These are phyloP conservation scores for Heteromeles arbutifolia DNA, from an alignment of 306 rosid genomes.

Conservation along the genomic window DNA sequence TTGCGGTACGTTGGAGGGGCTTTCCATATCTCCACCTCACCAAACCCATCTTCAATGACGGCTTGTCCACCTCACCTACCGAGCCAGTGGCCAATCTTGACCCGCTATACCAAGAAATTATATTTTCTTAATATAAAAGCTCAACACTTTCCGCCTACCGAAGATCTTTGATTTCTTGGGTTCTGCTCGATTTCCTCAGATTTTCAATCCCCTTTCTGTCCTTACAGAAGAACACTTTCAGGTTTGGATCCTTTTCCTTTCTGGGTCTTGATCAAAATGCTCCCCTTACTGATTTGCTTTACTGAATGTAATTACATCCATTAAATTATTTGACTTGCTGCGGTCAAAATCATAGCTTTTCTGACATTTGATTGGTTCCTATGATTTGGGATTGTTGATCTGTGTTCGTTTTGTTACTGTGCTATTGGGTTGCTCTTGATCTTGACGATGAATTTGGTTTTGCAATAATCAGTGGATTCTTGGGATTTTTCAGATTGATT, in stretches of 20 bases:
- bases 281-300: neutral
- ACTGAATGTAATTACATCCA: neutral
- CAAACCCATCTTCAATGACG: slow-evolving; percentile 8
- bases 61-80: slow-evolving; percentile 23
- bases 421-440: neutral
- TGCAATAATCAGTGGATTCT: neutral
- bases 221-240: slow-evolving; percentile 17
- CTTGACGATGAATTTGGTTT: neutral
- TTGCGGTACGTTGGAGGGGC: neutral
- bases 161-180: slow-evolving; percentile 19
- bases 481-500: neutral
- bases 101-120: neutral
- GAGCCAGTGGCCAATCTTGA: slow-evolving; percentile 19
- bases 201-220: slow-evolving; percentile 2
- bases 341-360: neutral
- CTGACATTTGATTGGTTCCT: neutral
- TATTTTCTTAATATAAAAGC: neutral
- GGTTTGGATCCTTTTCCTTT: slow-evolving; percentile 32
- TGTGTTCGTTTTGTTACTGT: neutral
- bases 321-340: neutral
- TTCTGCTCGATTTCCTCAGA: neutral
- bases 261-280: slow-evolving; percentile 5
- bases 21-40: neutral
- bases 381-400: neutral
- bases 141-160: slow-evolving; percentile 1